Evolutionary conservation across 2,329 filamentous ascomycete genomes (phyloP), one percentile per base, ranked within the genome.

Genomic region (Cercospora zeina): DNA sequence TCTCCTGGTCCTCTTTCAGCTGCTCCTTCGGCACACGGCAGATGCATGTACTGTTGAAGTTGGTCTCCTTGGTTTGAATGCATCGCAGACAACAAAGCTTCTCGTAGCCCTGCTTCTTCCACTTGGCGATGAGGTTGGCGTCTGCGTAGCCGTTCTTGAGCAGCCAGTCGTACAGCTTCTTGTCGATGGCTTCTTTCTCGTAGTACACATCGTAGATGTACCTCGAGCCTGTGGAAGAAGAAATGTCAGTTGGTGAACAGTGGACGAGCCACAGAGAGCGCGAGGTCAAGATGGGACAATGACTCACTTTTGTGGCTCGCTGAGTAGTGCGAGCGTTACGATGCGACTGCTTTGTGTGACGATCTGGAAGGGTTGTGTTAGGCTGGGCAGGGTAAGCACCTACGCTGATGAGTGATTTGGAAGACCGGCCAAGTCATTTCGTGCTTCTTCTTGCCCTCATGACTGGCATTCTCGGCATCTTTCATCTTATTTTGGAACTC

Each of bases 101-200:
- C 78, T 99, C 95, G 73, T 99, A 99, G 14, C 95, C 95, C 73
- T 96, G 90, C 81, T 99, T 99, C 86, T 99, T 99, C 95, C 95
- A 99, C 80, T 99, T 99, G 13, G 95, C 95, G 74, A 99, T 97
- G 73, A 99, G 80, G 81, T 93, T 95, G 50, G 90, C 87, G 78
- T 99, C 95, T 4, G 93, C 95, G 75, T 99, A 97, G 54, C 88
- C 88, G 74, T 99, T 97, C 84, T 99, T 99, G 63, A 99, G 81
- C 67, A 97, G 80, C 88, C 91, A 99, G 70, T 97, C 95, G 78
- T 99, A 99, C 19, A 99, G 82, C 77, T 88, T 82, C 79, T 90
- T 93, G 77, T 86, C 90, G 75, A 99, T 97, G 56, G 93, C 93
- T 78, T 97, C 91, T 79, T 97, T 96, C 77, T 96, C 89, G 79